phyloP scores from a whole-genome alignment of 352 stramenopile species.

The Phytophthora kernoviae region DNA sequence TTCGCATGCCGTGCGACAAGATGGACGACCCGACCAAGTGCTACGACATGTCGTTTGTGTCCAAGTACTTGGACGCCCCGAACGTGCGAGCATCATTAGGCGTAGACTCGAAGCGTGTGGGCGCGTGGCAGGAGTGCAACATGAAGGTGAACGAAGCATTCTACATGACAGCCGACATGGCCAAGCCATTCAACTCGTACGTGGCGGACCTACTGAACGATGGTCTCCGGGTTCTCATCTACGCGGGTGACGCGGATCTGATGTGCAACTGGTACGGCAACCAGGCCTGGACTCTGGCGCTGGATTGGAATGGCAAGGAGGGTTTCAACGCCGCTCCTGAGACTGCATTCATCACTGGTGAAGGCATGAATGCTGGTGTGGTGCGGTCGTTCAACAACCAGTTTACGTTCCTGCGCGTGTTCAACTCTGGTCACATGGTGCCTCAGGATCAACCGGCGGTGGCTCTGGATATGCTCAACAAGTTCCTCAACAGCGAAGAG shows the following conservation, averaged over 20 bases:
- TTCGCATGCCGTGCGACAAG: constrained; percentile 47
- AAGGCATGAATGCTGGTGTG: constrained; percentile 28
- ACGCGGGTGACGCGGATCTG: constrained; percentile 96
- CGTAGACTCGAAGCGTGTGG: constrained; percentile 41
- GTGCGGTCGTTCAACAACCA: constrained; percentile 48
- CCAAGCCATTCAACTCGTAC: constrained; percentile 89
- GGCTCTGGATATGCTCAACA: constrained; percentile 65
- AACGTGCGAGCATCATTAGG: constrained; percentile 48
- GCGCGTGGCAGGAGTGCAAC: constrained; percentile 92
- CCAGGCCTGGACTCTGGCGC: constrained; percentile 90
- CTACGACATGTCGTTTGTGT: constrained; percentile 65
- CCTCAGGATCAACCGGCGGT: constrained; percentile 57
- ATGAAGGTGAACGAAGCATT: constrained; percentile 91
- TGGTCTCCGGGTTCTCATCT: constrained; percentile 90
- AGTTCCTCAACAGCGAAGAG: constrained; percentile 58
- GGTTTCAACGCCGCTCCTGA: constrained; percentile 79
- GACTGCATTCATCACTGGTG: constrained; percentile 15
- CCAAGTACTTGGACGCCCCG: constrained; percentile 75
- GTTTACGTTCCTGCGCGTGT: constrained; percentile 66
- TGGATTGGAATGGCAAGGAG: constrained; percentile 91
- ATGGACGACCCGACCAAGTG: constrained; percentile 46
- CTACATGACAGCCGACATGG: constrained; percentile 80
- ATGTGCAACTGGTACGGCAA: constrained; percentile 98
- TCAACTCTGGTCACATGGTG: constrained; percentile 71
- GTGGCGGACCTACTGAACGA: constrained; percentile 88